Evolutionary conservation across 257 asterid genomes (phyloP).

Genomic region (Petunia axillaris): DNA sequence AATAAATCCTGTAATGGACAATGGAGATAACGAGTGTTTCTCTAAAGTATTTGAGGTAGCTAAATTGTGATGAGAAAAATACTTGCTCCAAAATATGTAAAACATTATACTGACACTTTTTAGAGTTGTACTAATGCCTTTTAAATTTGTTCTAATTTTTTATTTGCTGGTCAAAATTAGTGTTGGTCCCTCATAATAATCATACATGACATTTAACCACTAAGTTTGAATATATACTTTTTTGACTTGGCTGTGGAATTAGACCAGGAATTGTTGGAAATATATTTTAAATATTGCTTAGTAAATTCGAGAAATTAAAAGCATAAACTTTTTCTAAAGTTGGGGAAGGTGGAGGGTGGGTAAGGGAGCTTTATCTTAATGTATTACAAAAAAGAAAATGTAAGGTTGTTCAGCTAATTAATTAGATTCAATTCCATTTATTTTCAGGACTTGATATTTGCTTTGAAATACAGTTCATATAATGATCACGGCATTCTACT

Average conservation of each 20-base stretch:
- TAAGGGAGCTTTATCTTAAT: neutral
- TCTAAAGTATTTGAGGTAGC: neutral
- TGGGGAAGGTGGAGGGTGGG: conserved; percentile 5
- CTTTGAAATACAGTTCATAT: neutral
- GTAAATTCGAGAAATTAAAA: neutral
- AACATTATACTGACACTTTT: neutral
- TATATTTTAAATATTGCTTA: neutral
- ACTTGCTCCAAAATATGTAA: neutral
- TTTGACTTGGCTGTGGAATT: neutral
- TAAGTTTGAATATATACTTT: neutral
- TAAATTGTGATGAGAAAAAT: neutral
- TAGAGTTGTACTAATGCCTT: neutral
- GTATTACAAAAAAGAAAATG: neutral
- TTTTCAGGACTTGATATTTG: neutral
- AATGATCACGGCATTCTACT: neutral
- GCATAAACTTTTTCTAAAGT: neutral
- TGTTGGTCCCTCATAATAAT: neutral
- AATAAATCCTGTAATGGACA: conserved; percentile 2
- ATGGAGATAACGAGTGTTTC: neutral
- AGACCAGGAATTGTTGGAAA: neutral
- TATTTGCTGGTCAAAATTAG: conserved; percentile 14
- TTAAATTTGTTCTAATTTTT: neutral
- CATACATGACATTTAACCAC: conserved; percentile 23
- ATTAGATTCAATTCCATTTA: neutral
- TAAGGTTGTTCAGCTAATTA: conserved; percentile 16